Evolutionary conservation across 2,329 filamentous ascomycete genomes (phyloP).

Genomic region (Drechslerella dactyloides): DNA sequence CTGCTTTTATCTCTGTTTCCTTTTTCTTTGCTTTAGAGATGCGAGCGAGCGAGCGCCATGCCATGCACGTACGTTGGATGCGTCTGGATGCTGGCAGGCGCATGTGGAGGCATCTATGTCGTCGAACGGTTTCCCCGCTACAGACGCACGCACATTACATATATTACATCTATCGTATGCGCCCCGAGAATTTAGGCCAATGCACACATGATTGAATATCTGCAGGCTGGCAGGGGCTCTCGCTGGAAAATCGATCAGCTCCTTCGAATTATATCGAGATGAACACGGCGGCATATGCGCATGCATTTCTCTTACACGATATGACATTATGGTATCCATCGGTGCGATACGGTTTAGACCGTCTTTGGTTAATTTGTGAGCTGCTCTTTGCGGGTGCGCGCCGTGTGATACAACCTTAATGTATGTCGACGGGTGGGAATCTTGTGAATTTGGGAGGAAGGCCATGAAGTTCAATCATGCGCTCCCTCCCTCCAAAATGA

Average conservation of each 20-base stretch:
- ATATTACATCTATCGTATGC: too few relatives aligned
- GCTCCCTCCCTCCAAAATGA: conserved; percentile 17
- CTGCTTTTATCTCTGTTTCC: conserved; percentile 13
- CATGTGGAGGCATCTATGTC: conserved; percentile 26
- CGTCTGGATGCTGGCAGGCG: conserved; percentile 31
- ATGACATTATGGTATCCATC: not conserved
- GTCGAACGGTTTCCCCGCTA: not conserved
- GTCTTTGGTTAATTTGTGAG: not conserved
- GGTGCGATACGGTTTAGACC: not conserved
- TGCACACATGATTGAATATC: too few relatives aligned
- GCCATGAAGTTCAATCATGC: conserved; percentile 13
- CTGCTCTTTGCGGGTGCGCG: conserved; percentile 20
- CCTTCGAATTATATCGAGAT: too few relatives aligned
- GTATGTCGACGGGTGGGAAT: not conserved
- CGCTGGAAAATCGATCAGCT: too few relatives aligned
- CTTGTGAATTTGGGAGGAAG: conserved; percentile 5
- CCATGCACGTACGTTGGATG: conserved; percentile 28
- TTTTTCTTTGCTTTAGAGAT: too few relatives aligned
- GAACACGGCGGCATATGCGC: too few relatives aligned
- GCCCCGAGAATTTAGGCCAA: too few relatives aligned
- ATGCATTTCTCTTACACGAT: too few relatives aligned
- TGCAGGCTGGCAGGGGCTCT: too few relatives aligned
- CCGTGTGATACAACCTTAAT: conserved; percentile 16
- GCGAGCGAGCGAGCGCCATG: too few relatives aligned
- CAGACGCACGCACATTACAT: too few relatives aligned